These are phyloP conservation scores for Coemansia interrupta DNA, from an alignment of 192 early-diverging fungal genomes.

Conservation along the genomic window DNA sequence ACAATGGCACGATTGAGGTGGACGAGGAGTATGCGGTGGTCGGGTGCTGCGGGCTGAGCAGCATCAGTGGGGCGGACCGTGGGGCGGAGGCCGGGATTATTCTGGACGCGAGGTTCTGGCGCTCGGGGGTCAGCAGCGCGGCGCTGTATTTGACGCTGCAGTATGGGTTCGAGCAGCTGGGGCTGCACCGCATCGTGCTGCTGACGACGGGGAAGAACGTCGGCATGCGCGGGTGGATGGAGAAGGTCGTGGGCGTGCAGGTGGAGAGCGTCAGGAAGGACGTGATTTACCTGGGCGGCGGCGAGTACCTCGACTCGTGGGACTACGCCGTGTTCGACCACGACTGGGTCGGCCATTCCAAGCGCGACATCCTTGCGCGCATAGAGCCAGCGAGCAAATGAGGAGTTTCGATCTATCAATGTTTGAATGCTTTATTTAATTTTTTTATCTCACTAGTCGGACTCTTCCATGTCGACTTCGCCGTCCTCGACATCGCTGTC, in stretches of 20 bases:
- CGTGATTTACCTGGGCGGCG: conserved; percentile 26
- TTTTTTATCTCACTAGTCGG: conserved; percentile 32
- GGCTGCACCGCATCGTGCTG: conserved; percentile 39
- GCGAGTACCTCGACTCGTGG: conserved; percentile 36
- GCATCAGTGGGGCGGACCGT: conserved; percentile 24
- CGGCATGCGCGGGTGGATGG: conserved; percentile 51
- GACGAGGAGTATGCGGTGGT: conserved; percentile 40
- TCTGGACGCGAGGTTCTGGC: conserved; percentile 45
- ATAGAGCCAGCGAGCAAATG: not conserved
- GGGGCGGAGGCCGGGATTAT: conserved; percentile 37
- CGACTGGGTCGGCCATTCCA: conserved; percentile 22
- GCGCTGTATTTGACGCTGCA: conserved; percentile 38
- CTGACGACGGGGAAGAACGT: conserved; percentile 28
- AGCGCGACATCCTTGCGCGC: conserved; percentile 14
- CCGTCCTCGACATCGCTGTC: conserved; percentile 38
- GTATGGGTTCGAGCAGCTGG: conserved; percentile 35
- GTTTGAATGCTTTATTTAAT: too few species aligned
- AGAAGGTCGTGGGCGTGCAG: conserved; percentile 23
- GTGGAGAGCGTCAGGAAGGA: conserved; percentile 42
- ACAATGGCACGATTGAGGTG: conserved; percentile 23
- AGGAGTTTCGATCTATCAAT: too few species aligned
- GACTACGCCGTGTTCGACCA: conserved; percentile 44
- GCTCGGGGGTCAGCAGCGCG: conserved; percentile 29
- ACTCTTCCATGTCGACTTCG: conserved; percentile 48
- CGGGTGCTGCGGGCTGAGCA: conserved; percentile 40